Evolutionary conservation across 345 rosid genomes (phyloP), one percentile per base, ranked within the genome.

Genomic region (Leavenworthia alabamica): DNA sequence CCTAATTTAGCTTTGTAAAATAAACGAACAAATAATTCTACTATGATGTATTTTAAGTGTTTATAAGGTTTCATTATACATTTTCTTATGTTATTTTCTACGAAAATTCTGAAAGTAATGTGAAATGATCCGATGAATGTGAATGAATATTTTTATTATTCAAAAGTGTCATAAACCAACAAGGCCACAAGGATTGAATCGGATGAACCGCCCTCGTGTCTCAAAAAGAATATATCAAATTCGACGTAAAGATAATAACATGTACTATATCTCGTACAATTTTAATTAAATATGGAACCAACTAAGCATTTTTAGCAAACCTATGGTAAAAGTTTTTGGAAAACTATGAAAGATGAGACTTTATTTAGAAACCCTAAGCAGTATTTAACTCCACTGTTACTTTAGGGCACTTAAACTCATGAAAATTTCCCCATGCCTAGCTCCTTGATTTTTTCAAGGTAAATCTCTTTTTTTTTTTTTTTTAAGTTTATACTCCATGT

Each of bases 361-460:
- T 71, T 33, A 56, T 71, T 64, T 71, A 50, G 70, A 32, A 64
- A 64, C 35, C 66, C 60, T 71, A 71, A 56, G 59, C 47, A 12
- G 6, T 36, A 39, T 60, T 24, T 33, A 17, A 43, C 39, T 37
- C 56, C 15, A 54, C 14, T 70, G 44, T 46, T 23, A 62, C 68
- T 70, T 70, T 70, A 28, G 68, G 65, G 75, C 60, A 71, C 75
- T 71, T 57, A 71, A 71, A 56, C 60, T 71, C 54, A 63, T 63
- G 53, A 19, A 70, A 49, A 53, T 47, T 56, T 65, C 15, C 60
- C 75, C 48, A 56, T 60, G 54, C 29, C 48, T 63, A 64, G 54
- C 29, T 71, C 16, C 41, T 71, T 40, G 64, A 41, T 45, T 62
- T 56, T 55, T 48, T 35, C 70, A 56, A 71, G 70, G 56, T 5